A percentile compares a stretch with the other conserved stretches of the same genome.
Conservation (phyloP, 345 rosid species). For the Zanthoxylum bungeanum region DNA sequence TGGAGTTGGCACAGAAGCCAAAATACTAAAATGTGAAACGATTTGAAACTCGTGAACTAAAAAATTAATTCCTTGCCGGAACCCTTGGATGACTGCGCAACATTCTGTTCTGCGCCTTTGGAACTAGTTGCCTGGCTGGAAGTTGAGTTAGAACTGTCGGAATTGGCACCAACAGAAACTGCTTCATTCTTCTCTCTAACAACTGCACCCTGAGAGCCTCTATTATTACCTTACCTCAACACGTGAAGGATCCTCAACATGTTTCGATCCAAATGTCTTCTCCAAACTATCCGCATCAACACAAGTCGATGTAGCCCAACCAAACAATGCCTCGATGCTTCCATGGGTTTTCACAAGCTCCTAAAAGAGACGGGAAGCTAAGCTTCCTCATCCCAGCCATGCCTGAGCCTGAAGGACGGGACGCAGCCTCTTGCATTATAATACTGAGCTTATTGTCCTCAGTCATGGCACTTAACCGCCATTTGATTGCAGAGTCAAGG, state of each 20-base stretch:
- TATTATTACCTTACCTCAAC: constrained; percentile 28
- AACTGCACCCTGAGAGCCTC: constrained; percentile 93
- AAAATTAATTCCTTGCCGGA: too few species aligned
- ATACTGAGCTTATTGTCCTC: constrained; percentile 62
- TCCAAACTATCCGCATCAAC: constrained; percentile 76
- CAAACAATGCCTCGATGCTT: constrained; percentile 71
- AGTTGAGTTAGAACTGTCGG: constrained; percentile 32
- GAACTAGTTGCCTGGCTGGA: constrained; percentile 41
- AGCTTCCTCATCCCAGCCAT: constrained; percentile 79
- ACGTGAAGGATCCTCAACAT: constrained; percentile 46
- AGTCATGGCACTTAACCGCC: constrained; percentile 90
- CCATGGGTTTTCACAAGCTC: constrained; percentile 71
- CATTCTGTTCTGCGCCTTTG: constrained; percentile 40
- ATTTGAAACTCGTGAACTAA: too few species aligned
- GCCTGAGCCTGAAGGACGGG: constrained; percentile 87
- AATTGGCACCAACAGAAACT: constrained; percentile 31
- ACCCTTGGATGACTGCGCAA: constrained; percentile 47
- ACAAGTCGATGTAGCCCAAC: constrained; percentile 75
- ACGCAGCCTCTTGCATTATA: constrained; percentile 90
- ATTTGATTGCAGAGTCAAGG: constrained; percentile 74
- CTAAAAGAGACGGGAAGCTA: constrained; percentile 69
- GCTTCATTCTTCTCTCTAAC: constrained; percentile 71
- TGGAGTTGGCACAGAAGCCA: too few species aligned
- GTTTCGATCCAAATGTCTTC: constrained; percentile 87
- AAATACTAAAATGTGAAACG: too few species aligned